Base-by-base conservation (phyloP, 1,284 basidiomycete genomes). In the Exobasidium cylindrosporum region DNA sequence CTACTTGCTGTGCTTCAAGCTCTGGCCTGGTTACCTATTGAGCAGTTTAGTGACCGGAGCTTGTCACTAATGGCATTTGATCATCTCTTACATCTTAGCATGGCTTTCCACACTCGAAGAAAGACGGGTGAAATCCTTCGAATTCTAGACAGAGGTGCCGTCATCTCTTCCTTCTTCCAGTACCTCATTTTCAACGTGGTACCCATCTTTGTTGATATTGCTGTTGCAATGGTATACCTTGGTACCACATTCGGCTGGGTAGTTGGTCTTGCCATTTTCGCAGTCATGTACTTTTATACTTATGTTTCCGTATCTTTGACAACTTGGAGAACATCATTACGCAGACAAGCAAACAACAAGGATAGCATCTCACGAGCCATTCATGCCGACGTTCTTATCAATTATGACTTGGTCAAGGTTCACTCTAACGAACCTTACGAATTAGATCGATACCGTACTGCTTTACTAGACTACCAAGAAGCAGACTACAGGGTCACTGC, bases 351-450 rank as follows among this genome's bases (percentile, higher is more conserved):
- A 58, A 70, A 70, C 64, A 72, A 66, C 65, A 68, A 69, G 54
- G 74, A 77, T 64, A 67, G 68, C 54, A 66, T 69, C 57, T 73
- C 67, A 57, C 67, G 69, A 23, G 70, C 69, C 49, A 78, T 72
- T 63, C 73, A 67, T 32, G 72, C 78, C 40, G 74, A 75, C 61
- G 67, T 69, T 13, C 62, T 79, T 6, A 72, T 78, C 57, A 76
- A 76, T 60, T 79, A 74, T 65, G 78, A 80, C 64, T 76, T 76
- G 17, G 76, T 80, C 64, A 90, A 90, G 78, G 90, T 90, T 81
- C 92, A 91, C 78, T 86, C 86, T 31, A 89, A 90, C 29, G 91
- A 94, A 79, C 83, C 85, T 32, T 88, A 90, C 74, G 91, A 93
- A 77, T 86, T 85, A 21, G 83, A 84, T 54, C 85, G 91, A 30